These are phyloP conservation scores for Schizothecium vesticola DNA, from an alignment of 495 filamentous ascomycete species.

Conservation along the genomic window DNA sequence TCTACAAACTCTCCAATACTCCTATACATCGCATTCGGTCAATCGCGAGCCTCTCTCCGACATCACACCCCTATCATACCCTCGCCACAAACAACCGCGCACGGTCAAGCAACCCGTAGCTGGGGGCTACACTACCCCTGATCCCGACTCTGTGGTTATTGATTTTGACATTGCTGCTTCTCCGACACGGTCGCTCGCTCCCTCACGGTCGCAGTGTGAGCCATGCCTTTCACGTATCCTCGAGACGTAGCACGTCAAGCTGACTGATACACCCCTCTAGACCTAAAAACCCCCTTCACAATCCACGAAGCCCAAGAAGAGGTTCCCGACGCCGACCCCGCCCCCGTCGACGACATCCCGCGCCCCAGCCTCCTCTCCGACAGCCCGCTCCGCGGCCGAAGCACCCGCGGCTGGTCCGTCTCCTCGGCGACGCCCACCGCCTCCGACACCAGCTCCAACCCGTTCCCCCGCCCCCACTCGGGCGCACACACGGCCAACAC, in stretches of 20 bases:
- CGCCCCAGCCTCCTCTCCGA: constrained; percentile 3
- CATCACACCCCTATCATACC: constrained; percentile 15
- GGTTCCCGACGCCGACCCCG: not conserved
- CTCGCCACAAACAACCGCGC: constrained; percentile 7
- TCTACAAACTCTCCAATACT: constrained; percentile 25
- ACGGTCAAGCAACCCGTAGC: not conserved
- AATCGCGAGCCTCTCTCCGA: constrained; percentile 15
- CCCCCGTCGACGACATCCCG: constrained; percentile 12
- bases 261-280: not conserved
- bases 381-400: constrained; percentile 27
- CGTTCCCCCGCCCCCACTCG: constrained; percentile 34
- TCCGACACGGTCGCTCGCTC: constrained; percentile 5
- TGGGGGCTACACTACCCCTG: not conserved
- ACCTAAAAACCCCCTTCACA: constrained; percentile 1
- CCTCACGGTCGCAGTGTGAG: constrained; percentile 18
- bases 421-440: constrained; percentile 36
- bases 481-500: constrained; percentile 38
- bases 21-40: constrained; percentile 13
- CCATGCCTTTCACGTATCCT: constrained; percentile 1
- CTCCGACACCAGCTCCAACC: constrained; percentile 36
- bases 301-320: constrained; percentile 1
- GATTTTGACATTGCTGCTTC: constrained; percentile 12
- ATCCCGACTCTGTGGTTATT: not conserved
- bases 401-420: constrained; percentile 35
- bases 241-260: not conserved